Evolutionary conservation across 306 rosid species (phyloP).

Genomic region (Medicago ruthenica): DNA sequence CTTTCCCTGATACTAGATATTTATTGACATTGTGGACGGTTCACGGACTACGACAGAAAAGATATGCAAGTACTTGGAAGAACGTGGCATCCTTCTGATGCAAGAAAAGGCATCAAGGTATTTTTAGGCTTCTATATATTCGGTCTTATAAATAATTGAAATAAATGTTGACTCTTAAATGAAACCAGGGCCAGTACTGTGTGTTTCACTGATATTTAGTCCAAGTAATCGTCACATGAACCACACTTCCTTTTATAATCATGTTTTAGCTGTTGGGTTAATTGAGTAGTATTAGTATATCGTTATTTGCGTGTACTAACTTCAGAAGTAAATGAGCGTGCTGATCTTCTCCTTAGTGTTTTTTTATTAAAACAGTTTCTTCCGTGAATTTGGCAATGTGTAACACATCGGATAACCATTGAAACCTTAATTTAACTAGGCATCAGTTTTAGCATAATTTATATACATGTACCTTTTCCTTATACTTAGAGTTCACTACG

Average conservation of each 20-base stretch:
- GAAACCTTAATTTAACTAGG: background rate
- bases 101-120: constrained; percentile 67
- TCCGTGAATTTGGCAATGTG: background rate
- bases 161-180: constrained; percentile 3
- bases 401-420: background rate
- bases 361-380: constrained; percentile 5
- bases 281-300: no score
- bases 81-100: constrained; percentile 65
- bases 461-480: background rate
- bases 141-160: constrained; percentile 31
- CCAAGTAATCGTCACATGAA: constrained; percentile 5
- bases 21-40: constrained; percentile 61
- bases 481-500: background rate
- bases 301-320: no score
- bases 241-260: background rate
- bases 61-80: constrained; percentile 61
- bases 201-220: constrained; percentile 19
- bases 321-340: no score
- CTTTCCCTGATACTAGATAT: constrained; percentile 55
- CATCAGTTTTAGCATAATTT: background rate
- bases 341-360: background rate
- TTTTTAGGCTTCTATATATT: constrained; percentile 37
- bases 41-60: constrained; percentile 55
- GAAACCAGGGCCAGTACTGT: background rate
- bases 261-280: no score